Evolutionary conservation across 2,329 filamentous ascomycete genomes (phyloP), one percentile per base, ranked within the genome.

Genomic region (Aspergillaceae sp.): DNA sequence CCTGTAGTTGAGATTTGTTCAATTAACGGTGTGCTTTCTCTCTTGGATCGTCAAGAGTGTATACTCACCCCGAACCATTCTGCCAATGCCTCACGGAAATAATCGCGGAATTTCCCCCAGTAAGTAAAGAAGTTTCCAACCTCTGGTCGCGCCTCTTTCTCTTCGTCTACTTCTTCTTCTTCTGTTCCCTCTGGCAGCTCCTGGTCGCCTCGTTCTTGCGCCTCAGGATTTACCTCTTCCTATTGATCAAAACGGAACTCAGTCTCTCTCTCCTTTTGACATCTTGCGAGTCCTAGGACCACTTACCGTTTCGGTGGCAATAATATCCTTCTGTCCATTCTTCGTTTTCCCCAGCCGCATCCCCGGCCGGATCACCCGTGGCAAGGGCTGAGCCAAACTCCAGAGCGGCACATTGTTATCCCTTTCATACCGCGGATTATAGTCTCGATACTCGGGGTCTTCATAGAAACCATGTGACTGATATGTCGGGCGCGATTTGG

Each of bases 391-490:
- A 1, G 72, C 73, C 33, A 77, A 55, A 49, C 73, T 69, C 68
- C 74, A 78, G 36, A 76, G 65, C 2, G 74, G 74, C 4, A 53
- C 51, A 4, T 73, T 68, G 1, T 66, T 59, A n/a, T 70, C 63
- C 45, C 73, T 67, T 27, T 73, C 74, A 46, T 77, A 77, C 36
- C 70, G 68, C 2, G 75, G 74, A 45, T 77, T 76, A 5, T 74
- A 57, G 6, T 68, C 9, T 10, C 43, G 33, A 35, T 58, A 58
- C 7, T 56, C 50, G 0, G 52, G 49, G 3, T 47, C 19, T 19
- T 19, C 19, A 19, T 19, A 19, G 19, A 19, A 19, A 2, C 19
- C 19, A 19, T 19, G 19, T 19, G 19, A 19, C 19, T 19, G 19
- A 19, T 19, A 19, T 2, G 19, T 19, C 19, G 19, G 19, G 19